These are phyloP conservation scores for Fusarium udum DNA, from an alignment of 2,329 filamentous ascomycete genomes.

Conservation along the genomic window DNA sequence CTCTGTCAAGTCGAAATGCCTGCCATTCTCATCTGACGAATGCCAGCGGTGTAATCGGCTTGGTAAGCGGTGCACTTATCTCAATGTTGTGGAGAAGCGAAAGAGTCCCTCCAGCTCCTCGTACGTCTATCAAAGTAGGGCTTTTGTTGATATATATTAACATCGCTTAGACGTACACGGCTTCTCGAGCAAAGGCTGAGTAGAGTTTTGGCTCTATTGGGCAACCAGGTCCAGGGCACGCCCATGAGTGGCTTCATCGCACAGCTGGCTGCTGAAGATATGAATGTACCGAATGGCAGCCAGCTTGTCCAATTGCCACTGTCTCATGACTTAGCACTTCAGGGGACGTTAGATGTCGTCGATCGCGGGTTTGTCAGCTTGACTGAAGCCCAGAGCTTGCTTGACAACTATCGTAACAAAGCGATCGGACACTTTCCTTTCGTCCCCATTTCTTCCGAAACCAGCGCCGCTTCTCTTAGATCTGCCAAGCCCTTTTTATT, in stretches of 20 bases:
- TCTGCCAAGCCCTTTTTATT: not conserved
- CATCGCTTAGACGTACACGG: not conserved
- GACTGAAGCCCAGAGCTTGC: not conserved
- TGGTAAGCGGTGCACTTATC: conserved; percentile 12
- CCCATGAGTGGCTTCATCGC: conserved; percentile 2
- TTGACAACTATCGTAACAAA: conserved; percentile 2
- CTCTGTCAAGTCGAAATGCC: conserved; percentile 23
- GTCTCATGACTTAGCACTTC: not conserved
- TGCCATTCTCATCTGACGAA: conserved; percentile 20
- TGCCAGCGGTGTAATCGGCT: conserved; percentile 24
- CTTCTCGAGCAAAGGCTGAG: conserved; percentile 5
- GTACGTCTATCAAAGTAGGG: not conserved
- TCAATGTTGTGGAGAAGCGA: conserved; percentile 15
- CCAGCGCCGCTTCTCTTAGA: not conserved
- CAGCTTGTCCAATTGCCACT: not conserved
- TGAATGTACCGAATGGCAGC: not conserved
- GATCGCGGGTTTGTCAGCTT: not conserved
- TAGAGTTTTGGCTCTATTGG: not conserved
- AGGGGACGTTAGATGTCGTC: not conserved
- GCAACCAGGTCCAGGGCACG: not conserved
- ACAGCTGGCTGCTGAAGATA: not conserved
- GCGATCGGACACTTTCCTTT: not conserved
- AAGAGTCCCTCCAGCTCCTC: conserved; percentile 9
- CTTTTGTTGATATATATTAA: not conserved
- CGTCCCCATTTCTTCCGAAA: not conserved